Conservation (phyloP, 2,329 filamentous ascomycete genomes). For the Penicillium sp. region DNA sequence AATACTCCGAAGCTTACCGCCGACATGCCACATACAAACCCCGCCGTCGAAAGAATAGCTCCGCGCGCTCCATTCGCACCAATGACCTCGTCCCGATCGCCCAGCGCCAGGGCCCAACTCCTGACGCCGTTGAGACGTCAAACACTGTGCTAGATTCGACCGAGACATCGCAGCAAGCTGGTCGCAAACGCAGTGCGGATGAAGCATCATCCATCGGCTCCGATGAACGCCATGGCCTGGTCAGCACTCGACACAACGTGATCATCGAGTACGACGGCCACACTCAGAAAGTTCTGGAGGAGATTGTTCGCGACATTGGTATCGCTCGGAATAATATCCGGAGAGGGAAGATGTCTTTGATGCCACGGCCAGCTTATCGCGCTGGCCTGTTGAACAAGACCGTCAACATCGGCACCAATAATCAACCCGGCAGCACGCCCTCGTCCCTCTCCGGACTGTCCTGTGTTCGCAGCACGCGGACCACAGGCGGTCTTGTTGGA, state of each 20-base stretch:
- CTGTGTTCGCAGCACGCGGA: conserved; percentile 29
- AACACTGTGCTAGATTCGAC: conserved; percentile 5
- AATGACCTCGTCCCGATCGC: conserved; percentile 24
- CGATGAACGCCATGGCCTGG: conserved; percentile 46
- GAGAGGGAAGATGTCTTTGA: conserved; percentile 67
- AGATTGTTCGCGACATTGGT: conserved; percentile 77
- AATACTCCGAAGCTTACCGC: conserved; percentile 45
- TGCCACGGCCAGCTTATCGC: conserved; percentile 28
- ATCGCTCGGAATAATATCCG: conserved; percentile 78
- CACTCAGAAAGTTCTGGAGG: conserved; percentile 78
- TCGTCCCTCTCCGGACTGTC: conserved; percentile 13
- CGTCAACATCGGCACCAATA: conserved; percentile 1
- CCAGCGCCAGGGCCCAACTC: conserved; percentile 12
- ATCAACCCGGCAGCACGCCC: neutral
- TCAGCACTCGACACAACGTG: conserved; percentile 71
- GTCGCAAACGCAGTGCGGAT: conserved; percentile 37
- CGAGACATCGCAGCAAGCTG: conserved; percentile 13
- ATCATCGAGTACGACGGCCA: conserved; percentile 92
- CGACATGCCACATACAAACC: conserved; percentile 31
- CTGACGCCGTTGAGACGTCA: conserved; percentile 4
- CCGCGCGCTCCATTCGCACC: conserved; percentile 42
- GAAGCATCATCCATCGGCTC: conserved; percentile 34
- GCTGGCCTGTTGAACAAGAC: conserved; percentile 16
- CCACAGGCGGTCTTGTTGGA: conserved; percentile 16
- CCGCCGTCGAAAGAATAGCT: conserved; percentile 42